Evolutionary conservation across 2,329 filamentous ascomycete species (phyloP), one percentile per base, ranked within the genome.

Genomic region (Colletotrichum acutatum): DNA sequence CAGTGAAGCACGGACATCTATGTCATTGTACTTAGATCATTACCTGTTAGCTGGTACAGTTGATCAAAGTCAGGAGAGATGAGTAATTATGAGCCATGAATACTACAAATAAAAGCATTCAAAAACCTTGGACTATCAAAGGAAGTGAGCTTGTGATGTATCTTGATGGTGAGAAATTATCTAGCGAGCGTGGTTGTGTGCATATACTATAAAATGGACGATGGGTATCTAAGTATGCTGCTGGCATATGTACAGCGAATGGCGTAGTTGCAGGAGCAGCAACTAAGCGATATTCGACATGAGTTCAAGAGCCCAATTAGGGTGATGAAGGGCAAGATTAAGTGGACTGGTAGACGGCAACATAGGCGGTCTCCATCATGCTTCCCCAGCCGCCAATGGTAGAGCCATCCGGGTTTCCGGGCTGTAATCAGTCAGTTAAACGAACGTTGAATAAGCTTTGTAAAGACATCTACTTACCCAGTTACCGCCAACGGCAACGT

Each of bases 401-500:
- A 12, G 74, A 66, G 4, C 72, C 75, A 71, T 82, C 77, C 1
- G 83, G 83, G 57, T 78, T 28, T 4, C 82, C 82, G 16, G 77
- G 77, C 82, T 83, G 14, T 1, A 26, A 4, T 1, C 30, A 1
- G 30, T 61, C 14, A 65, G 49, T 62, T 22, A 22, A 28, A 37
- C 28, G 9, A 19, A 0, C 4, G 59, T 22, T 42, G 19, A 7
- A 37, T 3, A 37, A 46, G 53, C 11, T 4, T 19, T 26, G 30
- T 26, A 16, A 28, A 49, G 14, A 1, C 12, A 49, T 5, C 37
- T 8, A 79, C 80, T 79, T 76, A 82, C 83, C 83, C 83, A 86
- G 75, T 78, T 78, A 16, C 85, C 85, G 12, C 86, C 86, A 54
- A 87, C 84, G 22, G 86, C 86, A 24, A 88, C 83, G 63, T 87